Base-by-base conservation (phyloP, 2,329 filamentous ascomycete genomes). In the Colletotrichum cuscutae region DNA sequence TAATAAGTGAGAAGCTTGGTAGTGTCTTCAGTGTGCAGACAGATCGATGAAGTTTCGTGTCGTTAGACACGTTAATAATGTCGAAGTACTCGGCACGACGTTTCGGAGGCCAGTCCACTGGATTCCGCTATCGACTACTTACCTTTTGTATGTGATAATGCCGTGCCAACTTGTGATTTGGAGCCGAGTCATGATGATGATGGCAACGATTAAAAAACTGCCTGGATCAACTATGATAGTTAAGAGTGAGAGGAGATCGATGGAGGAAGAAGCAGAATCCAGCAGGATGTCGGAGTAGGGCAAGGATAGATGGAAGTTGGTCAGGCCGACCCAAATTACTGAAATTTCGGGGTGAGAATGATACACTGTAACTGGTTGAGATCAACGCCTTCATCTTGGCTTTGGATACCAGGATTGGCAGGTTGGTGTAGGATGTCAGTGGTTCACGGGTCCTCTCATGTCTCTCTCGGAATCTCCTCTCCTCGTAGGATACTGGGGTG, bases 1-100 rank as follows among this genome's bases (percentile, higher is more conserved):
- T 22, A 30, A 56, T 37, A 76, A 76, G 65, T 75, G 56, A 74
- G 37, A 37, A n/a, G 35, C 37, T 12, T 26, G 26, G 3, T 24
- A n/a, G 11, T 32, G 37, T 46, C 28, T 32, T 19, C 15, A 15
- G 5, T 12, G 24, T 32, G 19, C 9, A 13, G 19, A 24, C 13
- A 42, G 6, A 32, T 19, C 26, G 22, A 7, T 9, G 26, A 6
- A 11, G 49, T 12, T 9, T 19, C 19, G 24, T 63, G 28, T 53
- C 37, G 37, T 19, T 12, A 35, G 32, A 35, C 32, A 35, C 32
- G 11, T 35, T 5, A 9, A 32, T 6, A 28, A 12, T 7, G 4
- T 19, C 3, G 3, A 12, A 19, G 8, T 49, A 49, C 42, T 49
- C 9, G 8, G 8, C 19, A 46, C 42, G 13, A 46, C 6, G 42